Base-by-base conservation (phyloP, 2,329 filamentous ascomycete species). In the Aspergillus viridinutans region DNA sequence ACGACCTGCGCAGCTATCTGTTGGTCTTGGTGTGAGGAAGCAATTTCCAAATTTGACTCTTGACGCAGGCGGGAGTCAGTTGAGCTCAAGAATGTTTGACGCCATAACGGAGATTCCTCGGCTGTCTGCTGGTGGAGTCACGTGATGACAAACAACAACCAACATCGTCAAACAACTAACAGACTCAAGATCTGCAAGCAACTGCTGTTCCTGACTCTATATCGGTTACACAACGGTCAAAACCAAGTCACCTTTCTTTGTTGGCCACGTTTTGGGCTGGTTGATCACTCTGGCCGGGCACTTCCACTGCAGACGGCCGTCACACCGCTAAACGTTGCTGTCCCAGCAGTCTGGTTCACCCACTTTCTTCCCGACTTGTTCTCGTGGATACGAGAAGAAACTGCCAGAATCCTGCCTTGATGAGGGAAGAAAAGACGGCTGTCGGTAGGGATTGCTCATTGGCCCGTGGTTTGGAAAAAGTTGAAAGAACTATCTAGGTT, bases 321-420 rank as follows among this genome's bases (percentile, higher is more conserved):
- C 54, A 56, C 57, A 59, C 57, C 57, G 57, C 57, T 59, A 57
- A 55, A 49, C 54, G 52, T 54, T 42, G 54, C 57, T 50, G 54
- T 57, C 57, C 57, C 57, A 57, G 54, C 49, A 59, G 48, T 59
- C 42, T 52, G 57, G 57, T 42, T 56, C 57, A 51, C 54, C 57
- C 56, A 52, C 42, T 54, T 58, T 57, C 57, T 28, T 57, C 38
- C 57, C 57, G 57, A 14, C 21, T 21, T 25, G 20, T 20, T 47
- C 43, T 21, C 43, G 23, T 9, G 6, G 12, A 47, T 14, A 45
- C 42, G n/a, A 45, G n/a, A 2, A 23, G 21, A 45, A 45, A 23
- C 10, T 45, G n/a, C 3, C 42, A 23, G 21, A 14, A 14, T 26
- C 12, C 2, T 47, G 23, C 43, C 43, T 23, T 26, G 21, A 26